Evolutionary conservation across 352 stramenopile species (phyloP).

Genomic region (Phytophthora brassicae): DNA sequence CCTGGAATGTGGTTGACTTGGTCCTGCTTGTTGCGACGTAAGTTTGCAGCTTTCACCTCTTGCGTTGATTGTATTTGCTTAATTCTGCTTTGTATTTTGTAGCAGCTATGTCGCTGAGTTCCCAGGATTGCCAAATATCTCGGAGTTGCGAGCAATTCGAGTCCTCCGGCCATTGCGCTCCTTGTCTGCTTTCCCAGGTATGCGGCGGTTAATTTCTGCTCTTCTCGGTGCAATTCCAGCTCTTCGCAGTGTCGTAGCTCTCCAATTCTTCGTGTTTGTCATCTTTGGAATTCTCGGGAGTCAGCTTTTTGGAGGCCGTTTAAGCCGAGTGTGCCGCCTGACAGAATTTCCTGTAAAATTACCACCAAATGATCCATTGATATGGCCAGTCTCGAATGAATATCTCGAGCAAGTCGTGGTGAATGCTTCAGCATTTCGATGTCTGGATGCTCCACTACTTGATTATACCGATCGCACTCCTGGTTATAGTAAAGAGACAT

Average conservation of each 20-base stretch:
- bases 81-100: slow-evolving; percentile 40
- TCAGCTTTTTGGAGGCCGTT: slow-evolving; percentile 83
- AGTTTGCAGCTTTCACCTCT: neutral
- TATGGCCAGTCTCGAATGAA: slow-evolving; percentile 57
- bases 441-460: slow-evolving; percentile 37
- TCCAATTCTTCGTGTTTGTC: slow-evolving; percentile 90
- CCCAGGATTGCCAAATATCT: slow-evolving; percentile 75
- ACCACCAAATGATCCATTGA: slow-evolving; percentile 26
- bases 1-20: slow-evolving; percentile 93
- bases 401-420: slow-evolving; percentile 49
- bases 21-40: slow-evolving; percentile 88
- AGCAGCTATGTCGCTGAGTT: no score
- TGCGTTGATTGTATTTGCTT: no score
- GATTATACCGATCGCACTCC: slow-evolving; percentile 50
- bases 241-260: slow-evolving; percentile 85
- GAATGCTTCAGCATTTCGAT: slow-evolving; percentile 41
- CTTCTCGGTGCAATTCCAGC: slow-evolving; percentile 83
- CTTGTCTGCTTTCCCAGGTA: slow-evolving; percentile 83
- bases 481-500: slow-evolving; percentile 64
- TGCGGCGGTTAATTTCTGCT: slow-evolving; percentile 77
- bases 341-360: slow-evolving; percentile 74
- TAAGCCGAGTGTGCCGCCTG: slow-evolving; percentile 79
- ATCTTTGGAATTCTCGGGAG: slow-evolving; percentile 91
- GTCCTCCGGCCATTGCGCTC: slow-evolving; percentile 89
- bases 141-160: slow-evolving; percentile 85